Conservation (phyloP, 176 grass and related monocot species). For the Carex scoparia region DNA sequence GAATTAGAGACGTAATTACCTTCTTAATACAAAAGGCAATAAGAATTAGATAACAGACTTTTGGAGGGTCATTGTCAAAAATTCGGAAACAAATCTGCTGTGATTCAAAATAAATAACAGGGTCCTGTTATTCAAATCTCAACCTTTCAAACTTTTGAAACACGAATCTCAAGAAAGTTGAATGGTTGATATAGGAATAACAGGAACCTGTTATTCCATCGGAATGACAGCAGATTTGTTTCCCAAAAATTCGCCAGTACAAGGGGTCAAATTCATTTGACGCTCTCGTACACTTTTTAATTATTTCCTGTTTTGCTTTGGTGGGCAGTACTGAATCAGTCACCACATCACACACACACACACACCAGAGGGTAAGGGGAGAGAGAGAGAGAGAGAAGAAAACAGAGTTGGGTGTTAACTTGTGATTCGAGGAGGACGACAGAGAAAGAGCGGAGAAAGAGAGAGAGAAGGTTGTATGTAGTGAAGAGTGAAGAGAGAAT, state of each 20-base stretch:
- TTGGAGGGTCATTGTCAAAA: not conserved
- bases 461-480: not conserved
- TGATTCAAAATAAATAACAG: too few species aligned
- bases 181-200: too few species aligned
- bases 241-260: not conserved
- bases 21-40: not conserved
- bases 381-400: not conserved
- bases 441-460: not conserved
- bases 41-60: not conserved
- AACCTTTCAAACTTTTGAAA: too few species aligned
- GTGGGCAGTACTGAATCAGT: conserved; percentile 34
- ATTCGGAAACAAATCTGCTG: too few species aligned
- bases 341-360: not conserved
- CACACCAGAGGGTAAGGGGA: not conserved
- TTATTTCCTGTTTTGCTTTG: conserved; percentile 30
- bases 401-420: conserved; percentile 18
- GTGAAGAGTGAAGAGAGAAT: conserved; percentile 1
- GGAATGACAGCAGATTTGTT: too few species aligned
- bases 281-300: conserved; percentile 16
- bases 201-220: too few species aligned
- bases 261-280: conserved; percentile 8
- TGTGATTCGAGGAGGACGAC: conserved; percentile 15
- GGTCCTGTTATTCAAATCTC: too few species aligned
- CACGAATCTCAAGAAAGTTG: too few species aligned
- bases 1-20: not conserved